These are phyloP conservation scores for Claviceps capensis DNA, from an alignment of 2,329 filamentous ascomycete genomes.

Conservation along the genomic window DNA sequence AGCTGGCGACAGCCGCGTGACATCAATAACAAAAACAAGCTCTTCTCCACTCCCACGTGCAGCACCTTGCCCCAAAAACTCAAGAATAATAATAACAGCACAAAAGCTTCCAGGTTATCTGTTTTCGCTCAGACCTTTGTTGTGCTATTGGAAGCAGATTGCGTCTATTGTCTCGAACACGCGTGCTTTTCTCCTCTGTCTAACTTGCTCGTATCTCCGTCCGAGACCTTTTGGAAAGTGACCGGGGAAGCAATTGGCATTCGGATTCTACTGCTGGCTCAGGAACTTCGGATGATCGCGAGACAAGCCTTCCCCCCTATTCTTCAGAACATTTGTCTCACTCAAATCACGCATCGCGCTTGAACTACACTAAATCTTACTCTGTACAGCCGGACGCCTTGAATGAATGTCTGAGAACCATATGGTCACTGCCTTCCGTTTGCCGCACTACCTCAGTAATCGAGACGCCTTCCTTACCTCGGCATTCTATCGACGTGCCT, in stretches of 20 bases:
- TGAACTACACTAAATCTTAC: neutral
- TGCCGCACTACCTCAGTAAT: neutral
- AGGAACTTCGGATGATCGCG: no score
- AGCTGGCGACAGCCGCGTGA: conserved; percentile 1
- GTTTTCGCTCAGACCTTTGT: neutral
- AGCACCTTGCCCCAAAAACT: no score
- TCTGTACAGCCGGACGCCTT: neutral
- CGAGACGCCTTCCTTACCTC: neutral
- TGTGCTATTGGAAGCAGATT: neutral
- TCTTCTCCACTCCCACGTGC: neutral
- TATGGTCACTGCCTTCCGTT: neutral
- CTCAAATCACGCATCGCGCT: neutral
- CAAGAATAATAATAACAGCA: neutral
- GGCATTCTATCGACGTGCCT: neutral
- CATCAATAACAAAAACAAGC: neutral
- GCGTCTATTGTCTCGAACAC: neutral
- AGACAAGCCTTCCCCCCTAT: no score
- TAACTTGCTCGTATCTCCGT: neutral
- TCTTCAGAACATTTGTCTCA: no score
- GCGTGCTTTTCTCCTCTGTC: neutral
- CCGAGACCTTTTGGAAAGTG: neutral
- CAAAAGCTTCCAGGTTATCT: neutral
- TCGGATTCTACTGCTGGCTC: no score
- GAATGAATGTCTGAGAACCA: neutral
- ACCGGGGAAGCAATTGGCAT: no score